Percentiles rank a stretch among this genome's conserved stretches.
phyloP scores from a whole-genome alignment of 805 yeast species.

The Metschnikowia reukaufii region DNA sequence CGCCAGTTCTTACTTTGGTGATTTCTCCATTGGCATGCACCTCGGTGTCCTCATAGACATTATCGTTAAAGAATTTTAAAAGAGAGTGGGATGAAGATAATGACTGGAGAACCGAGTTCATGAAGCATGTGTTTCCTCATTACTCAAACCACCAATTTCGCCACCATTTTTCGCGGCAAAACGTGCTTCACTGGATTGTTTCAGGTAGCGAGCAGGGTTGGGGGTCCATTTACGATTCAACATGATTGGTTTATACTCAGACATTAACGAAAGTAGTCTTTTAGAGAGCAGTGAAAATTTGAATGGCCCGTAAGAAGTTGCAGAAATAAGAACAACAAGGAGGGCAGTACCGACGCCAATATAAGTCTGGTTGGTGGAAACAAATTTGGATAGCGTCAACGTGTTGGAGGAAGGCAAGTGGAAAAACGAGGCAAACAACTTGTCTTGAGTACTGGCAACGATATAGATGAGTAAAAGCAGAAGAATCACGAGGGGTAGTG shows the following conservation, averaged over 20 bases:
- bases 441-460: constrained; percentile 3
- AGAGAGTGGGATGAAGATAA: constrained; percentile 72
- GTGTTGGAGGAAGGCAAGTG: background rate
- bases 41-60: constrained; percentile 30
- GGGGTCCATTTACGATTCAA: constrained; percentile 6
- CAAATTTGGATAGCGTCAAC: constrained; percentile 1
- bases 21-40: constrained; percentile 21
- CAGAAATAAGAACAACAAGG: constrained; percentile 10
- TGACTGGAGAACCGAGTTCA: constrained; percentile 87
- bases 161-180: constrained; percentile 64
- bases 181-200: constrained; percentile 26
- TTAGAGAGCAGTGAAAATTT: constrained; percentile 7
- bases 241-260: constrained; percentile 9
- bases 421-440: background rate
- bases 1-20: constrained; percentile 20
- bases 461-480: constrained; percentile 4
- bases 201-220: constrained; percentile 3
- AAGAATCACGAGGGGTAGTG: constrained; percentile 3
- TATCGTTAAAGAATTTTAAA: constrained; percentile 51
- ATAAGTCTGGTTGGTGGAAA: constrained; percentile 4
- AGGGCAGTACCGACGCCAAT: constrained; percentile 12
- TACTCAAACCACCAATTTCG: constrained; percentile 77
- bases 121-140: constrained; percentile 92
- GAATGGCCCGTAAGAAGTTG: constrained; percentile 3
- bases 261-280: constrained; percentile 4